phyloP scores from a whole-genome alignment of 495 filamentous ascomycete species.

The Halenospora varia region DNA sequence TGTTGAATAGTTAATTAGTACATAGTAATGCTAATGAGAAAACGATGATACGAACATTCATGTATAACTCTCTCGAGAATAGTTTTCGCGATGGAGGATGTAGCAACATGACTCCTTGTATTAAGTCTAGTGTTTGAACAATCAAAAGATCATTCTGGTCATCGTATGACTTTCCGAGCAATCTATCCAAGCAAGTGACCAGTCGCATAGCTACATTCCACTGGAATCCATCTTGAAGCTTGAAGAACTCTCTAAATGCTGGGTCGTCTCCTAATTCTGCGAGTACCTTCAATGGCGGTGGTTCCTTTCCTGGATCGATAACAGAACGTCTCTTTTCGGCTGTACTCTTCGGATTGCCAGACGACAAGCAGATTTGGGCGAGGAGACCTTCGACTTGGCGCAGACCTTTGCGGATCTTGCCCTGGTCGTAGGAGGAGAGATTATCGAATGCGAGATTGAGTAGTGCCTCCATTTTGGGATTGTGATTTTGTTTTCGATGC shows the following conservation, averaged over 20 bases:
- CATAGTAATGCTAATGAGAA: neutral
- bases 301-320: constrained; percentile 40
- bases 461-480: constrained; percentile 73
- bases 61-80: constrained; percentile 86
- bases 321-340: constrained; percentile 30
- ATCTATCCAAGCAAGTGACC: constrained; percentile 79
- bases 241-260: constrained; percentile 94
- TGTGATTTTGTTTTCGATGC: constrained; percentile 6
- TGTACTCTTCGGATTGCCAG: constrained; percentile 29
- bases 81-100: constrained; percentile 89
- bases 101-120: constrained; percentile 85
- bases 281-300: constrained; percentile 54
- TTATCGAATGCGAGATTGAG: constrained; percentile 94
- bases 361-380: constrained; percentile 88
- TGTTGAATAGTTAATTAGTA: constrained; percentile 22
- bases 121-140: constrained; percentile 79
- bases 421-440: constrained; percentile 84
- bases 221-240: constrained; percentile 93
- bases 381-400: constrained; percentile 94
- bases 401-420: constrained; percentile 88
- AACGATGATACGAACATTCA: constrained; percentile 61
- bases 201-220: constrained; percentile 94
- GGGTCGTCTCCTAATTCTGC: constrained; percentile 73
- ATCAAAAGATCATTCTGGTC: constrained; percentile 87
- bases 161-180: constrained; percentile 74